Evolutionary conservation across 176 grass and related monocot species (phyloP).

Genomic region (Eremochloa ophiuroides): DNA sequence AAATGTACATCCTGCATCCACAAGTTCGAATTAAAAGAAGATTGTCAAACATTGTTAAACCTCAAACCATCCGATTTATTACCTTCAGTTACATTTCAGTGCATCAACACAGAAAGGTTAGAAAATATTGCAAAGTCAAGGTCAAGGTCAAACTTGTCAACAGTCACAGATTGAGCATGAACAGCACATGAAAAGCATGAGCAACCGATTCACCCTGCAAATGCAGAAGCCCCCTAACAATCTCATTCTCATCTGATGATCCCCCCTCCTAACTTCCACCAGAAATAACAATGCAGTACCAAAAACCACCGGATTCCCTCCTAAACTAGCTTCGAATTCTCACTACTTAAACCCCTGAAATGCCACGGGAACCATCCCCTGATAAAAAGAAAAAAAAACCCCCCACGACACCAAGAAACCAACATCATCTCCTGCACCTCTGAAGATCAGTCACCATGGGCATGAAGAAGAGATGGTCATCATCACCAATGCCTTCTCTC

Average conservation of each 20-base stretch:
- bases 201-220: not conserved
- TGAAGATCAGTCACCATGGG: not conserved
- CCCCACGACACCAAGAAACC: not conserved
- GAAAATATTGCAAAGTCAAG: not conserved
- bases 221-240: not conserved
- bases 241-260: not conserved
- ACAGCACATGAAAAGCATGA: conserved; percentile 10
- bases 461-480: conserved; percentile 4
- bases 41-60: not conserved
- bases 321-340: not conserved
- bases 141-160: conserved; percentile 7
- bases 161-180: conserved; percentile 29
- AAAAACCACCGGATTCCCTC: conserved; percentile 31
- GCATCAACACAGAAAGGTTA: not conserved
- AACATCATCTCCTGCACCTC: not conserved
- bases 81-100: not conserved
- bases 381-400: not conserved
- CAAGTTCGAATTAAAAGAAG: not conserved
- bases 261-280: conserved; percentile 33
- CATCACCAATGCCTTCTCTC: not conserved
- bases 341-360: conserved; percentile 21
- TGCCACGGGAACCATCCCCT: conserved; percentile 28
- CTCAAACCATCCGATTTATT: not conserved
- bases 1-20: not conserved
- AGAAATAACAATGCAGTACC: not conserved